Base-by-base conservation (phyloP, 1,139 yeast species). In the Yamadazyma diospyri region DNA sequence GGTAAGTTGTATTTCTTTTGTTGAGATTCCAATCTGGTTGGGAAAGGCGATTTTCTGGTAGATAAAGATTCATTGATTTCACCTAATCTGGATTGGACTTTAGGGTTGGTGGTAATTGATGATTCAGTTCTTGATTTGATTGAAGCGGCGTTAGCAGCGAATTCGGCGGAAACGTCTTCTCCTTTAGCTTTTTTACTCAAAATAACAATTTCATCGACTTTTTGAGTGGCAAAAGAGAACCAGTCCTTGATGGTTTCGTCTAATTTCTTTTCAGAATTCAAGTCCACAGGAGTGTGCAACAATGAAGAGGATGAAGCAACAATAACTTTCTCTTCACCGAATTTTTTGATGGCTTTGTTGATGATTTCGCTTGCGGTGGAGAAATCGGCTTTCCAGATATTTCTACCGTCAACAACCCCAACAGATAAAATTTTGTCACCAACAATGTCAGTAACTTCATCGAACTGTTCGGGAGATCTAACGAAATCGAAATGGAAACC, bases 201-300 rank as follows among this genome's bases (percentile, higher is more conserved):
- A 59, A 76, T 69, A 48, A 87, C 97, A 64, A 92, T 94, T 75
- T 92, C 98, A 50, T 59, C 65, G 55, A 92, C 72, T 75, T 92
- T 92, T 76, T 92, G 97, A 54, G 95, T 88, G 50, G 98, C 98
- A 58, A 92, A 92, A 40, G 97, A 84, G 78, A 92, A 89, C 94
- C 95, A 92, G 71, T 87, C 95, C 76, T 88, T 89, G 66, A 92
- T 81, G 63, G 79, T 88, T 37, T 86, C 77, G 59, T 86, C 81
- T 60, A 92, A 78, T 73, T 89, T 89, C 72, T 80, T 69, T 81
- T 92, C 98, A 67, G 80, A 81, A 57, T 71, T 78, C 62, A 92
- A 81, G 69, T 92, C 96, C 54, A 92, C 97, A 55, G 98, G 98
- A 51, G 98, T 92, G 80, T 92, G 98, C 63, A 92, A 78, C 61